phyloP scores from a whole-genome alignment of 2,329 filamentous ascomycete genomes.

The Sporothrix pallida region DNA sequence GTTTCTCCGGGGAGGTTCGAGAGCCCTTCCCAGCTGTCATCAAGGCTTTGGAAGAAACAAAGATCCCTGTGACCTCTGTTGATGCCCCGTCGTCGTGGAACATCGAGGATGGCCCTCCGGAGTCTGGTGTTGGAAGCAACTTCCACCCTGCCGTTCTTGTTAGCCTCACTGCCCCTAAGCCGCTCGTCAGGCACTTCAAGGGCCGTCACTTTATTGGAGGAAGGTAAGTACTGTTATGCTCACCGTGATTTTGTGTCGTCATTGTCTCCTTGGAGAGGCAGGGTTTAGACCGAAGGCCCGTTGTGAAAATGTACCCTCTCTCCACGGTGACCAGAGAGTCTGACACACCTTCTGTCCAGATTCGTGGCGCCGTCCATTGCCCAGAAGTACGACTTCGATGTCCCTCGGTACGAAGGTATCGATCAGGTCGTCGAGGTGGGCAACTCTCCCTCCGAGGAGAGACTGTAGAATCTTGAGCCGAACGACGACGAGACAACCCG shows the following conservation, averaged over 20 bases:
- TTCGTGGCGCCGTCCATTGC: constrained; percentile 81
- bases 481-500: background rate
- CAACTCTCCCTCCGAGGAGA: constrained; percentile 50
- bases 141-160: constrained; percentile 84
- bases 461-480: constrained; percentile 51
- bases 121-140: constrained; percentile 73
- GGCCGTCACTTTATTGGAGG: constrained; percentile 93
- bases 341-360: constrained; percentile 48
- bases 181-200: constrained; percentile 79
- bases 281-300: no score
- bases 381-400: constrained; percentile 82
- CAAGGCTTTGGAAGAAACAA: constrained; percentile 72
- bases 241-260: background rate
- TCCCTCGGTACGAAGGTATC: constrained; percentile 81
- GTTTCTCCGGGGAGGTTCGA: constrained; percentile 89
- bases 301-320: background rate
- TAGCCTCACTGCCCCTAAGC: constrained; percentile 92
- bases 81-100: constrained; percentile 96
- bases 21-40: constrained; percentile 89
- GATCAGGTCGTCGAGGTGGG: constrained; percentile 87
- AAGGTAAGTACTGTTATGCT: constrained; percentile 56
- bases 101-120: constrained; percentile 83
- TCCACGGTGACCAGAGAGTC: background rate
- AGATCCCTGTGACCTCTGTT: constrained; percentile 80
- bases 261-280: background rate